Evolutionary conservation across 2,329 filamentous ascomycete species (phyloP).

Genomic region (Septoria linicola): DNA sequence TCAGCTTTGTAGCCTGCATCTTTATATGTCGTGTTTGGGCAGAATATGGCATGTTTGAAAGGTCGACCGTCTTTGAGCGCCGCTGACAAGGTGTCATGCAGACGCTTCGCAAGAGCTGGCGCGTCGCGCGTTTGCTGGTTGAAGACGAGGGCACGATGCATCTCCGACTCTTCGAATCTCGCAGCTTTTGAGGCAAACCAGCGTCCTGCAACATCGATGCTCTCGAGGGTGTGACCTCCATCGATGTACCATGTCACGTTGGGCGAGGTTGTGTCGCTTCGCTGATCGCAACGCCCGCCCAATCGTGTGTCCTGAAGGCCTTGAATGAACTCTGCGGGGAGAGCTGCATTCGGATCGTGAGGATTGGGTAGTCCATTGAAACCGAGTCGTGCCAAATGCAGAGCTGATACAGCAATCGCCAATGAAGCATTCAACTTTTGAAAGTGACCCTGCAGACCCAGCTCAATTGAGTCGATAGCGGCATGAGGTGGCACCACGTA

Average conservation of each 20-base stretch:
- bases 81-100: slow-evolving; percentile 58
- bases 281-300: slow-evolving; percentile 73
- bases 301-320: slow-evolving; percentile 68
- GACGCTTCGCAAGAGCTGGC: slow-evolving; percentile 58
- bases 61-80: slow-evolving; percentile 42
- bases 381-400: slow-evolving; percentile 55
- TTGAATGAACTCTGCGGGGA: slow-evolving; percentile 62
- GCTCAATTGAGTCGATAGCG: slow-evolving; percentile 48
- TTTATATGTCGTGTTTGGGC: slow-evolving; percentile 70
- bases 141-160: slow-evolving; percentile 69
- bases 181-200: slow-evolving; percentile 65
- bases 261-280: slow-evolving; percentile 50
- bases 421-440: slow-evolving; percentile 63
- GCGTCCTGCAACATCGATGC: slow-evolving; percentile 69
- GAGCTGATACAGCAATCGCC: slow-evolving; percentile 58
- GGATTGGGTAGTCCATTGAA: slow-evolving; percentile 44
- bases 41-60: slow-evolving; percentile 77
- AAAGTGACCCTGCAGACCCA: slow-evolving; percentile 62
- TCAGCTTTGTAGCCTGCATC: slow-evolving; percentile 62
- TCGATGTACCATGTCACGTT: slow-evolving; percentile 76
- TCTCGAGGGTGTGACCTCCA: slow-evolving; percentile 84
- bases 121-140: slow-evolving; percentile 90
- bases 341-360: slow-evolving; percentile 40
- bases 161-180: slow-evolving; percentile 22
- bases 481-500: slow-evolving; percentile 52